phyloP scores from a whole-genome alignment of 192 early-diverging fungal species.

The Linnemannia schmuckeri region DNA sequence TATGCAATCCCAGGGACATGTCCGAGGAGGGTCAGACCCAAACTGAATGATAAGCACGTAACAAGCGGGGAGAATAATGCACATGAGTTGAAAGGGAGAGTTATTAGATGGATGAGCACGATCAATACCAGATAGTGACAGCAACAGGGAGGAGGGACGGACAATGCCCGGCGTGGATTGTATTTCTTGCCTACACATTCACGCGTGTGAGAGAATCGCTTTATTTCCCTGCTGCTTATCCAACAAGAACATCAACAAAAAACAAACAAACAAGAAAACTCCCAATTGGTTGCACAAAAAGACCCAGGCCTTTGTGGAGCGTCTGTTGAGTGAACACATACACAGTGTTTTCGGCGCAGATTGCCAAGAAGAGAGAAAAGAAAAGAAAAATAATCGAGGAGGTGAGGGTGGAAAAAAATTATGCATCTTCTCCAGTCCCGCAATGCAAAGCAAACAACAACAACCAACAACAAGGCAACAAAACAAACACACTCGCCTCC shows the following conservation, averaged over 20 bases:
- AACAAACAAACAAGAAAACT: not conserved
- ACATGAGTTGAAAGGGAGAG: not conserved
- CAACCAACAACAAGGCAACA: too few relatives aligned
- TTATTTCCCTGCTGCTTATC: not conserved
- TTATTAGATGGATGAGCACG: not conserved
- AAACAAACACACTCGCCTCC: too few relatives aligned
- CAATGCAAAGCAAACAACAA: not conserved
- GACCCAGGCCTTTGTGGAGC: not conserved
- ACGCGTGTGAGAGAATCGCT: not conserved
- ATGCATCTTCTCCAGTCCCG: not conserved
- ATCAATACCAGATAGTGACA: too few relatives aligned
- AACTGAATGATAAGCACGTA: constrained; percentile 6
- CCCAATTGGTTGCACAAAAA: not conserved
- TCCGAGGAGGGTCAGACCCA: constrained; percentile 34
- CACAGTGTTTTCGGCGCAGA: not conserved
- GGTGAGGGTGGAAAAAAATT: not conserved
- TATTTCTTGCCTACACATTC: too few relatives aligned
- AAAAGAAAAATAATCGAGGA: not conserved
- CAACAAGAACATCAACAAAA: not conserved
- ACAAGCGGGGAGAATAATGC: not conserved
- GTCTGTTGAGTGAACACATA: not conserved
- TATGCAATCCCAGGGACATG: constrained; percentile 37
- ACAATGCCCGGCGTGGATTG: not conserved
- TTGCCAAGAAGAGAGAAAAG: not conserved
- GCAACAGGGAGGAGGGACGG: not conserved